These are phyloP conservation scores for Apiospora marii DNA, from an alignment of 2,329 filamentous ascomycete genomes.

Conservation along the genomic window DNA sequence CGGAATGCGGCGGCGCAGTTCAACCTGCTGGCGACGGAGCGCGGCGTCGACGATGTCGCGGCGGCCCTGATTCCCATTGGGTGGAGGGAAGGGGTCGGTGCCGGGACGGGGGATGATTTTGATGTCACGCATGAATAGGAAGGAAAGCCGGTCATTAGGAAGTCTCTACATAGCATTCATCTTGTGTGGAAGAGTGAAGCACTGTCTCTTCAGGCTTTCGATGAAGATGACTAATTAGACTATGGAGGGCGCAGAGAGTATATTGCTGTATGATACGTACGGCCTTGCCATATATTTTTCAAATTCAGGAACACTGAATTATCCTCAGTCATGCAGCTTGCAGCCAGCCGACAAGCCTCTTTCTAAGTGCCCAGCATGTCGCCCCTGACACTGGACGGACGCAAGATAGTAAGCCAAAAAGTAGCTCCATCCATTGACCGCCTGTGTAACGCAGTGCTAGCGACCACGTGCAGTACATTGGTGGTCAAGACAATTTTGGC, in stretches of 20 bases:
- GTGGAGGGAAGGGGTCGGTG: constrained; percentile 71
- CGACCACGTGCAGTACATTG: neutral
- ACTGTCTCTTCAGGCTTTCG: neutral
- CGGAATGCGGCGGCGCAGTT: constrained; percentile 94
- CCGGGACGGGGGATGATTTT: constrained; percentile 31
- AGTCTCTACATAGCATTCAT: neutral
- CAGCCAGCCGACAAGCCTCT: neutral
- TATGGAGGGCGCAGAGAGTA: neutral
- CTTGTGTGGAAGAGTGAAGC: neutral
- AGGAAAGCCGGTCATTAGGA: neutral
- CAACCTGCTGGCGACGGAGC: constrained; percentile 93
- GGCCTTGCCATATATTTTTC: neutral
- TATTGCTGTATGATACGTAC: neutral
- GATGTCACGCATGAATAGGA: constrained; percentile 27
- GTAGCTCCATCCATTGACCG: neutral
- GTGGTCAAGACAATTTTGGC: neutral
- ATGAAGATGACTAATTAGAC: neutral
- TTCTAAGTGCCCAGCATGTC: neutral
- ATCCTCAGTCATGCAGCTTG: neutral
- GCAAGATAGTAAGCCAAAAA: neutral
- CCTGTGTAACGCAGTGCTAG: neutral
- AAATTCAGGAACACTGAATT: neutral
- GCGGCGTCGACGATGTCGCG: constrained; percentile 84
- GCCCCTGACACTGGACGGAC: neutral
- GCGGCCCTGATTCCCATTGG: constrained; percentile 88